Evolutionary conservation across 2,329 filamentous ascomycete genomes (phyloP), one percentile per base, ranked within the genome.

Genomic region (Neofusicoccum kwambonambiense): DNA sequence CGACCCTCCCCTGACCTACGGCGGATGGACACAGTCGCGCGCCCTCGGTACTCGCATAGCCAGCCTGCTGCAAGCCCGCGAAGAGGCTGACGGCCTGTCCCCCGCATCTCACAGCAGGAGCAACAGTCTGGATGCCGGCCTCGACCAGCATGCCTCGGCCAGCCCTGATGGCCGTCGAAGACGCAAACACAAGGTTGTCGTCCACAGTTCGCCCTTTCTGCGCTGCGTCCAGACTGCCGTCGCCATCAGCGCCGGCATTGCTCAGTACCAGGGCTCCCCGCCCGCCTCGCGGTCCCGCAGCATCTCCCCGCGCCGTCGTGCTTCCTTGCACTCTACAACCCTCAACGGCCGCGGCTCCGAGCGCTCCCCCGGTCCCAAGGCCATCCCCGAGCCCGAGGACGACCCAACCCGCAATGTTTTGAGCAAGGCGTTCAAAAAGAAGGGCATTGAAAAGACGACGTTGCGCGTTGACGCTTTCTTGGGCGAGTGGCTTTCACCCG

Each of bases 201-300:
- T 99, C 65, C 94, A 99, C 78, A 91, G 88, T 68, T 98, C 94
- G n/a, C 95, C 95, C 0, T 99, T 94, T 73, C 81, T 97, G 62
- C 87, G 95, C 77, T 99, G 95, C 76, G 84, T 97, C 13, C 94
- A 99, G 78, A 97, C 94, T 0, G 92, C 93, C 12, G 87, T 97
- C 58, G 93, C 89, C 35, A 92, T 98, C 73, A 90, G 90, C 72
- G 89, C 94, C 5, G 94, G 94, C 31, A 87, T 98, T 54, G 89
- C 90, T 7, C 87, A 92, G 70, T 87, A 74, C 79, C 86, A 77
- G 68, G n/a, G 11, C 9, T 41, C 63, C 9, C 75, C 69, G 64
- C 78, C 73, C 71, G 57, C 72, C 72, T 71, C 52, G 51, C 67
- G 62, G 60, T 70, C 65, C 63, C 61, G 64, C 67, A 69, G 66